These are phyloP conservation scores for Russula ochroleuca DNA, from an alignment of 768 basidiomycete species.

Conservation along the genomic window DNA sequence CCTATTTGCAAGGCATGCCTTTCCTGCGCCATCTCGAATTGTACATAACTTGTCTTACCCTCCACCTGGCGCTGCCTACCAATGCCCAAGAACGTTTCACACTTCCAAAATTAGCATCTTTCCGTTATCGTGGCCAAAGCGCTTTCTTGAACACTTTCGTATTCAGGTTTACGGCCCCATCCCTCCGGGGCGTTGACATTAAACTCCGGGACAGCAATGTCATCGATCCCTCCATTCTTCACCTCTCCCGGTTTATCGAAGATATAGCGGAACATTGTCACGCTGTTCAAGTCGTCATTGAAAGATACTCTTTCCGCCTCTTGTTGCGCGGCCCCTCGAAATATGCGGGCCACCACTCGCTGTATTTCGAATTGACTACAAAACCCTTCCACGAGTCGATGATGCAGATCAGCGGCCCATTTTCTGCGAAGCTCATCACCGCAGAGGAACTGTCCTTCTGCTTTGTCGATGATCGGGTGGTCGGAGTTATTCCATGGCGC, in stretches of 20 bases:
- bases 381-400: too few relatives aligned
- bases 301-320: accelerated
- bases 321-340: neutral
- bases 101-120: neutral
- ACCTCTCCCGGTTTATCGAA: neutral
- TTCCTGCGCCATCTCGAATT: neutral
- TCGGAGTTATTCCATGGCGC: too few relatives aligned
- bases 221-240: neutral
- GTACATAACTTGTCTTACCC: too few relatives aligned
- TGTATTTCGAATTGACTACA: too few relatives aligned
- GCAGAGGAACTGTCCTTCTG: too few relatives aligned
- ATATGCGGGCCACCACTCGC: too few relatives aligned
- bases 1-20: neutral
- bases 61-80: too few relatives aligned
- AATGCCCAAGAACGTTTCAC: too few relatives aligned
- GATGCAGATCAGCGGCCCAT: too few relatives aligned
- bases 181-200: neutral
- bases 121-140: neutral
- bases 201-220: accelerated
- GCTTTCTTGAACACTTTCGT: neutral
- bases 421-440: too few relatives aligned
- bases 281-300: neutral
- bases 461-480: too few relatives aligned
- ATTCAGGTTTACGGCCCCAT: neutral
- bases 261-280: neutral